A percentile compares a stretch with the other conserved stretches of the same genome.
Conservation (phyloP, 106 monocot genomes). For the Hemerocallis citrina region DNA sequence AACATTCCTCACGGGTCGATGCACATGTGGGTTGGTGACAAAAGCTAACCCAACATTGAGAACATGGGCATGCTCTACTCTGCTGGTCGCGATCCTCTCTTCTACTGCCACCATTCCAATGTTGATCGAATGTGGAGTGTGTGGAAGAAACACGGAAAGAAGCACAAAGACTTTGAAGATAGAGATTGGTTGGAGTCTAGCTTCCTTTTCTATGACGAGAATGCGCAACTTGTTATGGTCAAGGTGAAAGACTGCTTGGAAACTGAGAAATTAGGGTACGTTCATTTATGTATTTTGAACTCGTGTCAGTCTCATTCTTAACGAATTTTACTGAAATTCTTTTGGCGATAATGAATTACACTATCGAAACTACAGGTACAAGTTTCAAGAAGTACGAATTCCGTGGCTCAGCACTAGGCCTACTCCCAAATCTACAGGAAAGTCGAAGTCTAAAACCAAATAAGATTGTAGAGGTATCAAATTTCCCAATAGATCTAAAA, state of each 20-base stretch:
- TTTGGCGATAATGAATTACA: too few species aligned
- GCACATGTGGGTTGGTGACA: not conserved
- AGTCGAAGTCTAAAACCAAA: too few species aligned
- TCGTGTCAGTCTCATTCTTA: too few species aligned
- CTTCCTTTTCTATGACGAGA: constrained; percentile 15
- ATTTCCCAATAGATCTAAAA: not conserved
- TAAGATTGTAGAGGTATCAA: not conserved
- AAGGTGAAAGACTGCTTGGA: not conserved
- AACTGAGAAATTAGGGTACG: not conserved
- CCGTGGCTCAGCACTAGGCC: not conserved
- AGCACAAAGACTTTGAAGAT: not conserved
- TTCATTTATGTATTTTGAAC: too few species aligned
- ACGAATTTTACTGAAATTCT: too few species aligned
- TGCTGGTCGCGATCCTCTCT: constrained; percentile 13
- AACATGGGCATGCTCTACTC: not conserved
- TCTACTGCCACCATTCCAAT: constrained; percentile 15
- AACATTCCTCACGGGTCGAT: not conserved
- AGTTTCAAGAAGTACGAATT: not conserved
- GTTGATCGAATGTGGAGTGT: constrained; percentile 12
- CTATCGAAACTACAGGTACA: not conserved
- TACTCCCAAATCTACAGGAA: too few species aligned
- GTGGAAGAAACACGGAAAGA: not conserved
- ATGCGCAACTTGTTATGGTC: not conserved
- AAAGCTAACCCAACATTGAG: not conserved
- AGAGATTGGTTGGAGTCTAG: constrained; percentile 2